phyloP scores from a whole-genome alignment of 2,329 filamentous ascomycete species.

The Pseudogymnoascus sp. region DNA sequence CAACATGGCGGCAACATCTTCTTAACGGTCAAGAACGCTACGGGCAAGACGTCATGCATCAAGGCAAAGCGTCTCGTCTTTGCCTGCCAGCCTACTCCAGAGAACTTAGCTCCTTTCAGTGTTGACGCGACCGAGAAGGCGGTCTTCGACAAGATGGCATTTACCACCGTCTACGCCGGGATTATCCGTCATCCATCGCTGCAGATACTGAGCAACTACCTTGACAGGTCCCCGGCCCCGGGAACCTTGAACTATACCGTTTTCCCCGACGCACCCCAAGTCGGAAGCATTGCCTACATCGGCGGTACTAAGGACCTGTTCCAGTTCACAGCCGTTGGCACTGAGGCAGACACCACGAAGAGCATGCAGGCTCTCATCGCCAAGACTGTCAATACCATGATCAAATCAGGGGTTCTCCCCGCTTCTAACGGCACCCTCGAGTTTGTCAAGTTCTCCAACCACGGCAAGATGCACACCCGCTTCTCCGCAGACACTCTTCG shows the following conservation, averaged over 20 bases:
- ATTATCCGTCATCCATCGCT: slow-evolving; percentile 24
- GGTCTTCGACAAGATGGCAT: slow-evolving; percentile 17
- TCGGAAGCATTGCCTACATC: slow-evolving; percentile 27
- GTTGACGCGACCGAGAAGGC: slow-evolving; percentile 17
- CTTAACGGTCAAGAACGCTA: slow-evolving; percentile 12
- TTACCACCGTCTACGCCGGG: slow-evolving; percentile 22
- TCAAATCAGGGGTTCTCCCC: slow-evolving; percentile 20
- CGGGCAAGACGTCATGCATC: slow-evolving; percentile 13
- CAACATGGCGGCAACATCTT: slow-evolving; percentile 14
- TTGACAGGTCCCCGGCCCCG: slow-evolving; percentile 18
- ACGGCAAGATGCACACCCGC: slow-evolving; percentile 32
- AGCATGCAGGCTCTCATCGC: slow-evolving; percentile 24
- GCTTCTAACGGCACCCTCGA: slow-evolving; percentile 17
- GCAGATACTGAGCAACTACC: slow-evolving; percentile 17
- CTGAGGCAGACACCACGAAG: slow-evolving; percentile 16
- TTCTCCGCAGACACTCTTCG: slow-evolving; percentile 30
- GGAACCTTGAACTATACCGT: slow-evolving; percentile 21
- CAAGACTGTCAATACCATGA: slow-evolving; percentile 24
- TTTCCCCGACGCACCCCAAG: slow-evolving; percentile 19
- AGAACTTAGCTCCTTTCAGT: slow-evolving; percentile 18
- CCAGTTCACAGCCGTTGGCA: slow-evolving; percentile 27
- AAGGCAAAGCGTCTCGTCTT: slow-evolving; percentile 23
- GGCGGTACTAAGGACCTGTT: slow-evolving; percentile 27
- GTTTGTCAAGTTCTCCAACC: slow-evolving; percentile 30
- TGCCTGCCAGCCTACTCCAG: slow-evolving; percentile 20